These are phyloP conservation scores for Sanghuangporus weigelae DNA, from an alignment of 1,284 basidiomycete genomes.

Conservation along the genomic window DNA sequence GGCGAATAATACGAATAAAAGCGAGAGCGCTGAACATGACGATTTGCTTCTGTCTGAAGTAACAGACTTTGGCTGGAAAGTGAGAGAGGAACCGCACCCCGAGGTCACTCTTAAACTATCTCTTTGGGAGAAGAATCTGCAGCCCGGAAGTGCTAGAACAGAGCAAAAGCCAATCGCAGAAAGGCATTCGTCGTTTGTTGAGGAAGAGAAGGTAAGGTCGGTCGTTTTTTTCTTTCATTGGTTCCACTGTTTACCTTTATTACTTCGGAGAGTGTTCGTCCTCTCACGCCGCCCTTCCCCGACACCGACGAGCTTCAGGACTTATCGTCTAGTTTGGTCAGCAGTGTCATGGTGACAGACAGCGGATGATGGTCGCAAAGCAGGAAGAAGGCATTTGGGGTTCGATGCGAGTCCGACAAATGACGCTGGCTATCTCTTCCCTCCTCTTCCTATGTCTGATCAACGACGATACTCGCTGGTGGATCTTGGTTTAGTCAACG, in stretches of 20 bases:
- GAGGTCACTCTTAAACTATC: too few relatives aligned
- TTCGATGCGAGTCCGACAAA: neutral
- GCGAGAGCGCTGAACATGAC: too few relatives aligned
- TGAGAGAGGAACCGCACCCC: too few relatives aligned
- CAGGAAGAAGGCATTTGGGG: neutral
- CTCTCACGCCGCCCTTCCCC: neutral
- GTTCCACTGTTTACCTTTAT: neutral
- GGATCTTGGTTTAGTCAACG: neutral
- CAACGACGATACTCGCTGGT: constrained; percentile 8
- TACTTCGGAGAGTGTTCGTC: neutral
- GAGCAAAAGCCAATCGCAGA: too few relatives aligned
- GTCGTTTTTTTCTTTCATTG: neutral
- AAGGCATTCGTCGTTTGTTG: too few relatives aligned
- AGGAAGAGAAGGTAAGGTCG: too few relatives aligned
- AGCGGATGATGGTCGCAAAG: neutral
- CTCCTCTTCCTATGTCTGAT: neutral
- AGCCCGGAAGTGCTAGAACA: too few relatives aligned
- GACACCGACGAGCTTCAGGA: neutral
- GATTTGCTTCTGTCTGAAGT: too few relatives aligned
- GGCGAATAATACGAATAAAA: too few relatives aligned
- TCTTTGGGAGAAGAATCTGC: too few relatives aligned
- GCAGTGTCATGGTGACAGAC: neutral
- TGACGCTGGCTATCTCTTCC: neutral
- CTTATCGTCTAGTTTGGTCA: too few relatives aligned
- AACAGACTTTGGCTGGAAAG: too few relatives aligned